Percentiles rank a stretch among this genome's conserved stretches.
Evolutionary conservation across 129 eudicot species (phyloP).

Genomic region (Pittosporum tobira): DNA sequence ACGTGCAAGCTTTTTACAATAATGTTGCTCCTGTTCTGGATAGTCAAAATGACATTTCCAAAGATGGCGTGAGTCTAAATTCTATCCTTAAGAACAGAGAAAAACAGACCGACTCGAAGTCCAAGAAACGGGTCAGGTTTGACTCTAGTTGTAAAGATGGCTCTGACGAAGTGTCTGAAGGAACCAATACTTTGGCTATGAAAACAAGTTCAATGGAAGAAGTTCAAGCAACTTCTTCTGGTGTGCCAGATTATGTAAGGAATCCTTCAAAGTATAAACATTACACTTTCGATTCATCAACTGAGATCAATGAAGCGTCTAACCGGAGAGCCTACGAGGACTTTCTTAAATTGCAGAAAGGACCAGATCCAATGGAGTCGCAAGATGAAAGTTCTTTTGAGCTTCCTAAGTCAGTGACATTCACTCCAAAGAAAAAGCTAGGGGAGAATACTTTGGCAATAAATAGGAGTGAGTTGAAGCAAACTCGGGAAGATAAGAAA

Average conservation of each 20-base stretch:
- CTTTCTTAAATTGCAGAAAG: conserved; percentile 39
- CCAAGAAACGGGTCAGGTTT: conserved; percentile 39
- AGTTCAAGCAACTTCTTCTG: conserved; percentile 12
- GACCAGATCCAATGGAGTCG: conserved; percentile 20
- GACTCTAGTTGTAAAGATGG: conserved; percentile 15
- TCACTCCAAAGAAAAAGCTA: conserved; percentile 45
- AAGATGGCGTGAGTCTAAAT: conserved; percentile 13
- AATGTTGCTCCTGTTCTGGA: neutral
- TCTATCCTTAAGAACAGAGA: conserved; percentile 29
- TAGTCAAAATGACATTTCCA: neutral
- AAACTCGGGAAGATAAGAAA: conserved; percentile 26
- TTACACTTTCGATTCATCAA: conserved; percentile 60
- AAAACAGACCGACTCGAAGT: conserved; percentile 13
- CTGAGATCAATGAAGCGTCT: conserved; percentile 50
- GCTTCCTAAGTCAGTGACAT: conserved; percentile 35
- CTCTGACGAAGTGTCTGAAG: conserved; percentile 5
- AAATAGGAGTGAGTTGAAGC: conserved; percentile 7
- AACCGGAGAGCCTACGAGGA: conserved; percentile 58
- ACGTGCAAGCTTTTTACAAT: conserved; percentile 22
- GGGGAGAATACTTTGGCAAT: conserved; percentile 11
- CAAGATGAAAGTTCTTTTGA: conserved; percentile 20
- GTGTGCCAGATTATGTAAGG: conserved; percentile 54
- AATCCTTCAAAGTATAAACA: conserved; percentile 74
- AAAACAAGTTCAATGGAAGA: conserved; percentile 6
- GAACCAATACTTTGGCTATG: conserved; percentile 8